phyloP scores from a whole-genome alignment of 495 filamentous ascomycete genomes.

The Bombardia bombarda region DNA sequence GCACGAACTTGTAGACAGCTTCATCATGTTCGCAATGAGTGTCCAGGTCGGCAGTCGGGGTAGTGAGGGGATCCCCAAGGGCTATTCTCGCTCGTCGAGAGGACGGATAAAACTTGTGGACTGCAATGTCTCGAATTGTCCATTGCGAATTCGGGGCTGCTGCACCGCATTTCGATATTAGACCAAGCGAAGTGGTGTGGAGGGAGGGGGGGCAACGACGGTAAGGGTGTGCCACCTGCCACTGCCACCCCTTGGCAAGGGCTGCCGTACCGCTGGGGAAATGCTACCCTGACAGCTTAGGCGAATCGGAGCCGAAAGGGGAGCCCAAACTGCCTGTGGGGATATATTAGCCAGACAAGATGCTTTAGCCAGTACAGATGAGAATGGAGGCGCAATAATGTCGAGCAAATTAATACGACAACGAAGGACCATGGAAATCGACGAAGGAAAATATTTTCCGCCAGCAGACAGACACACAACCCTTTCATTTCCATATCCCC shows the following conservation, averaged over 20 bases:
- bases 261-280: background rate
- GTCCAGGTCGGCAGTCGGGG: background rate
- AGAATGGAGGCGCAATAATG: slow-evolving; percentile 1
- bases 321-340: slow-evolving; percentile 12
- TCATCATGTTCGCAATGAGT: background rate
- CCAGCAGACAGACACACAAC: too few relatives aligned
- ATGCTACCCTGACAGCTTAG: background rate
- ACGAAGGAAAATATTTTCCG: background rate
- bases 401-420: slow-evolving; percentile 4
- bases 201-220: slow-evolving; percentile 1
- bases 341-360: slow-evolving; percentile 15
- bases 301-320: slow-evolving; percentile 7
- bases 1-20: too few relatives aligned
- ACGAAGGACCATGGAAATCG: background rate
- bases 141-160: background rate
- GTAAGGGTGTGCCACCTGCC: too few relatives aligned
- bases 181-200: background rate
- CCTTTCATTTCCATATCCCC: too few relatives aligned
- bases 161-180: slow-evolving; percentile 3
- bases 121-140: background rate
- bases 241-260: background rate
- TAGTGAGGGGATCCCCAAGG: slow-evolving; percentile 1
- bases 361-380: slow-evolving; percentile 9
- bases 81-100: background rate
- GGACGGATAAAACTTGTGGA: slow-evolving; percentile 1